Base-by-base conservation (phyloP, 75 land plant species). In the Larix kaempferi region DNA sequence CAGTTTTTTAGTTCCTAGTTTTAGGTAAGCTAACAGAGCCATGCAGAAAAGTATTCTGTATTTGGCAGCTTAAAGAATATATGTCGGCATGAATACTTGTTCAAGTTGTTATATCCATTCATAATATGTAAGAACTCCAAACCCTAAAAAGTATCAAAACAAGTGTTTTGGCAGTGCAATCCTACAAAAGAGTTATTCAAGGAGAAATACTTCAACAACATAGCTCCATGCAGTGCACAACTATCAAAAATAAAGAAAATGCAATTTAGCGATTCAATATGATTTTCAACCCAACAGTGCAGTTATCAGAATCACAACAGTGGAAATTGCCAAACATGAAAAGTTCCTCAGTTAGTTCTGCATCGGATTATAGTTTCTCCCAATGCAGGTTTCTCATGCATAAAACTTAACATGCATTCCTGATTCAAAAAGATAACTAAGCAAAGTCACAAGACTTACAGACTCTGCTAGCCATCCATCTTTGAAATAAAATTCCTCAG, bases 391-490 rank as follows among this genome's bases (percentile, higher is more conserved):
- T 65, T 65, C 37, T 21, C 7, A 16, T 65, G 17, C 39, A 16
- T 65, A 6, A 65, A 65, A 35, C 11, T 0, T 49, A 22, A 44
- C 6, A 29, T 49, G 57, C 59, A 22, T 73, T 41, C 75, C 23
- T 22, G 4, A 22, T 21, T 73, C 81, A 26, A 6, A 6, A 29
- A 58, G 17, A 39, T 10, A 80, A 33, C 55, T 64, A 21, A 39
- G 56, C 23, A 35, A 76, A 33, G 29, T 6, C 27, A 35, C 39
- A 37, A 33, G 55, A 84, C 92, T 88, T 84, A 96, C 99, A 54
- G 95, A 89, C 82, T 87, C 89, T 69, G 88, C 98, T 56, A 81
- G 80, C 98, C 98, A 95, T 67, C 94, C 93, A 76, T 67, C 76
- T 44, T 88, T 85, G 81, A 91, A 86, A 15, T 80, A 72, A 74